These are phyloP conservation scores for Claviceps sorghi DNA, from an alignment of 2,329 filamentous ascomycete genomes.

Conservation along the genomic window DNA sequence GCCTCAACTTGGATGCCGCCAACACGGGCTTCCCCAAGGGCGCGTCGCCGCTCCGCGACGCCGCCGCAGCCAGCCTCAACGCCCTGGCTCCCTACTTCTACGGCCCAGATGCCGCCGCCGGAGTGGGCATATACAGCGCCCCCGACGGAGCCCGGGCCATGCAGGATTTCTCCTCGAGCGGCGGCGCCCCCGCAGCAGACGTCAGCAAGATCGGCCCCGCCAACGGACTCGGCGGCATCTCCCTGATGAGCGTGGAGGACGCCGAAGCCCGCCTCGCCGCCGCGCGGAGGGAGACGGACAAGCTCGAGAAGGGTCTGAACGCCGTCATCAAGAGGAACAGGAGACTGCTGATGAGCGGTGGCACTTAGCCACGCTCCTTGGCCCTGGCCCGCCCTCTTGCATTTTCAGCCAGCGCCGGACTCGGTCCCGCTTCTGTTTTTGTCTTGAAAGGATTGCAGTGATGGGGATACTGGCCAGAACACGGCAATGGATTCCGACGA, in stretches of 20 bases:
- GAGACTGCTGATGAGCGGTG: slow-evolving; percentile 30
- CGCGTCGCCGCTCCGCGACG: slow-evolving; percentile 25
- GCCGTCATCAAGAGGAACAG: slow-evolving; percentile 46
- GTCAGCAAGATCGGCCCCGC: slow-evolving; percentile 16
- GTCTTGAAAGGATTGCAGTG: too few relatives aligned
- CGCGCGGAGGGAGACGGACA: slow-evolving; percentile 45
- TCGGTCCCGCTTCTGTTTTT: too few relatives aligned
- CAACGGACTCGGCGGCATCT: slow-evolving; percentile 27
- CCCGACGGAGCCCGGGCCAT: slow-evolving; percentile 22
- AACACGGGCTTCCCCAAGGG: slow-evolving; percentile 28
- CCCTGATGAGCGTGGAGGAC: slow-evolving; percentile 47
- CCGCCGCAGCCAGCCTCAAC: slow-evolving; percentile 35
- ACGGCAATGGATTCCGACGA: too few relatives aligned
- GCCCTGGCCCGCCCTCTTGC: too few relatives aligned
- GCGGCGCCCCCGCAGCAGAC: slow-evolving; percentile 12
- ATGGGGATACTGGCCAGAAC: too few relatives aligned
- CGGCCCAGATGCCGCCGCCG: slow-evolving; percentile 29
- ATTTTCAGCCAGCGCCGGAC: too few relatives aligned
- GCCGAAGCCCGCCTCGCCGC: slow-evolving; percentile 40
- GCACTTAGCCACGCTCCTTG: slow-evolving; percentile 11
- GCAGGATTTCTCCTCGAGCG: slow-evolving; percentile 19
- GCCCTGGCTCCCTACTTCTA: slow-evolving; percentile 44
- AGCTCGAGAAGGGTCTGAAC: slow-evolving; percentile 46
- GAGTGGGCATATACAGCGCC: slow-evolving; percentile 29
- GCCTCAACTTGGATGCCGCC: slow-evolving; percentile 37